Evolutionary conservation across 768 basidiomycete species (phyloP).

Genomic region (Boletales sp.): DNA sequence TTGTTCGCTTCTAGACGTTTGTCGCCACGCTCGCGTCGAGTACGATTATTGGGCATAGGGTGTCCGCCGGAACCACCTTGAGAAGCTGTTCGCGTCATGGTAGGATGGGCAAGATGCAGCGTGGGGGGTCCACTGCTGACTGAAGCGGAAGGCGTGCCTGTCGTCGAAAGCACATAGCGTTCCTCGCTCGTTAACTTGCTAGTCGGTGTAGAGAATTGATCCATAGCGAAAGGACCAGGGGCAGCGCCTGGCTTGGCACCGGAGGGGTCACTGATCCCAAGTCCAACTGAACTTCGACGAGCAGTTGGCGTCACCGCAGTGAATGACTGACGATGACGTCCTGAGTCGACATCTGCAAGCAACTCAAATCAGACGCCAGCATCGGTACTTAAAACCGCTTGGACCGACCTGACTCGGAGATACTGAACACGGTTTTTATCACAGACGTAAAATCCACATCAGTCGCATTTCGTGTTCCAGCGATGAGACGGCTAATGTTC

Average conservation of each 20-base stretch:
- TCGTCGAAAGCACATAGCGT: conserved; percentile 47
- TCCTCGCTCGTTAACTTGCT: conserved; percentile 68
- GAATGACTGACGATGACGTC: conserved; percentile 50
- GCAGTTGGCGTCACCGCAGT: conserved; percentile 40
- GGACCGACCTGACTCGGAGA: conserved; percentile 4
- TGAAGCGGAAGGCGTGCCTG: conserved; percentile 50
- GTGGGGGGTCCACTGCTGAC: conserved; percentile 46
- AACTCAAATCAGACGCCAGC: too few relatives aligned
- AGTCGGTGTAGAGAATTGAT: conserved; percentile 55
- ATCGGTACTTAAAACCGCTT: neutral
- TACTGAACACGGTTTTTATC: conserved; percentile 8
- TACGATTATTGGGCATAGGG: conserved; percentile 54
- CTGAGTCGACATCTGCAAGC: conserved; percentile 12
- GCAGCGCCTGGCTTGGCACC: conserved; percentile 29
- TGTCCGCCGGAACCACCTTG: conserved; percentile 54
- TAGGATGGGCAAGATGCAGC: conserved; percentile 52
- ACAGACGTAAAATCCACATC: conserved; percentile 12
- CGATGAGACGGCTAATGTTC: neutral
- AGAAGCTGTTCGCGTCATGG: conserved; percentile 68
- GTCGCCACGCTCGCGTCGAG: conserved; percentile 81
- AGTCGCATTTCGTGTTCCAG: conserved; percentile 1
- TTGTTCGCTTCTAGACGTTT: conserved; percentile 61
- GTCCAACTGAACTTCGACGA: conserved; percentile 50
- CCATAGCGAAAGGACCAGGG: conserved; percentile 51
- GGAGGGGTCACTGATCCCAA: conserved; percentile 34